These are phyloP conservation scores for Aspergillus texensis DNA, from an alignment of 2,329 filamentous ascomycete species.

Conservation along the genomic window DNA sequence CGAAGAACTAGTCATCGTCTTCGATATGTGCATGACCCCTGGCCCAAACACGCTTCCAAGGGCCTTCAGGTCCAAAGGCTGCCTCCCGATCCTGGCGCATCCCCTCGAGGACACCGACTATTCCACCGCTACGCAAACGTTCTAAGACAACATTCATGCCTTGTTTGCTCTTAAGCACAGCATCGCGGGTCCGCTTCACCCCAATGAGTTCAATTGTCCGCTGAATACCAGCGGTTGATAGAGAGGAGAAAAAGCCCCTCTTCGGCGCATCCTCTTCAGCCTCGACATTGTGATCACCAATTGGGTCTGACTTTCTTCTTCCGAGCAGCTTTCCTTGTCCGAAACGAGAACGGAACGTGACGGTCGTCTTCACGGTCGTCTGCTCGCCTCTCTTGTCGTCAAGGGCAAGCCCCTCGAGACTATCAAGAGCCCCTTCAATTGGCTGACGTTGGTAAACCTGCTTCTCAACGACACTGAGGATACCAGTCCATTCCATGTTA, in stretches of 20 bases:
- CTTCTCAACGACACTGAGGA: conserved; percentile 64
- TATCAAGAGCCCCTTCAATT: conserved; percentile 23
- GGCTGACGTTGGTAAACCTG: conserved; percentile 58
- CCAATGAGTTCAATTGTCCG: conserved; percentile 67
- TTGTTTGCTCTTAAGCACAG: conserved; percentile 64
- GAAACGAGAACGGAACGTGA: conserved; percentile 64
- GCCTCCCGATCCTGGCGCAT: conserved; percentile 65
- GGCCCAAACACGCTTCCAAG: conserved; percentile 47
- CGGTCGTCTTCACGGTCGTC: conserved; percentile 62
- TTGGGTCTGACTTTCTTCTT: conserved; percentile 42
- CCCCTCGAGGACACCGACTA: conserved; percentile 70
- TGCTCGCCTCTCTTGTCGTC: conserved; percentile 46
- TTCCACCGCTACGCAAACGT: conserved; percentile 64
- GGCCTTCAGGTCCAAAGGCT: conserved; percentile 39
- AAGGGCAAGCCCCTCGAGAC: conserved; percentile 34
- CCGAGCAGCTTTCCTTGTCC: conserved; percentile 58
- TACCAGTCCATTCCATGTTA: conserved; percentile 68
- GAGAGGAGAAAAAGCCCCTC: conserved; percentile 60
- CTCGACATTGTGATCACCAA: conserved; percentile 38
- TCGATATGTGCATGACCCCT: conserved; percentile 28
- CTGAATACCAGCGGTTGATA: conserved; percentile 63
- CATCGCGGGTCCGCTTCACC: conserved; percentile 61
- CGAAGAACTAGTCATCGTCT: conserved; percentile 29
- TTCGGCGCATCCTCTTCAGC: conserved; percentile 56
- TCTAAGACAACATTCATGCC: conserved; percentile 69